phyloP scores from a whole-genome alignment of 1,139 yeast species.

The Saccharomyces hybrid region DNA sequence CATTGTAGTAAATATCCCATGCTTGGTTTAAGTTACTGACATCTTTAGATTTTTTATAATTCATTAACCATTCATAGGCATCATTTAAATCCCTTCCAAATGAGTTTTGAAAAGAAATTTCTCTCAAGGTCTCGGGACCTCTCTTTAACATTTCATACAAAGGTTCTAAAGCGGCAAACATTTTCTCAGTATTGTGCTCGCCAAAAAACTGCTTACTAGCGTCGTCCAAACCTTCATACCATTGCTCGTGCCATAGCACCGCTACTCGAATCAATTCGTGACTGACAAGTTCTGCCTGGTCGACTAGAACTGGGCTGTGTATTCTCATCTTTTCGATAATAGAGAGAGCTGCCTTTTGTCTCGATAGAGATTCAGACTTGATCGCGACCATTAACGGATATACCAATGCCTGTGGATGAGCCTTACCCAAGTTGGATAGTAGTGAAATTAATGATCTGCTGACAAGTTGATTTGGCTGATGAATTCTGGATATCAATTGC shows the following conservation, averaged over 20 bases:
- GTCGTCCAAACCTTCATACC: constrained; percentile 97
- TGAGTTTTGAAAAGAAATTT: constrained; percentile 85
- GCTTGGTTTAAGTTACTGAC: constrained; percentile 88
- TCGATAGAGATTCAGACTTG: constrained; percentile 80
- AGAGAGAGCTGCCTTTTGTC: constrained; percentile 86
- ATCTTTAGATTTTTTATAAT: constrained; percentile 78
- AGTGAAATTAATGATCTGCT: constrained; percentile 73
- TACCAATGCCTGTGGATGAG: constrained; percentile 94
- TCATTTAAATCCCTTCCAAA: constrained; percentile 90
- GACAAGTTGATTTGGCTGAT: constrained; percentile 85
- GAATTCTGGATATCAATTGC: constrained; percentile 90
- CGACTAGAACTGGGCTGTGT: constrained; percentile 77
- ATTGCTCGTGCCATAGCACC: constrained; percentile 93
- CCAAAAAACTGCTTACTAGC: constrained; percentile 92
- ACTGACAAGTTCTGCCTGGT: constrained; percentile 91
- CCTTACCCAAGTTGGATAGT: constrained; percentile 81
- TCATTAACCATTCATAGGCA: constrained; percentile 89
- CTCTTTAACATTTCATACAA: constrained; percentile 71
- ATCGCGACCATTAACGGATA: constrained; percentile 95
- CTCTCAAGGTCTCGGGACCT: constrained; percentile 91
- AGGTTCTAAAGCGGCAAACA: constrained; percentile 88
- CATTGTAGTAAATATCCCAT: constrained; percentile 93
- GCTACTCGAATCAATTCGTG: constrained; percentile 90
- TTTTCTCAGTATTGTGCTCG: constrained; percentile 88
- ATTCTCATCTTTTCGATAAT: constrained; percentile 88